These are phyloP conservation scores for Eimeria falciformis DNA, from an alignment of 169 alveolate species.

Conservation along the genomic window DNA sequence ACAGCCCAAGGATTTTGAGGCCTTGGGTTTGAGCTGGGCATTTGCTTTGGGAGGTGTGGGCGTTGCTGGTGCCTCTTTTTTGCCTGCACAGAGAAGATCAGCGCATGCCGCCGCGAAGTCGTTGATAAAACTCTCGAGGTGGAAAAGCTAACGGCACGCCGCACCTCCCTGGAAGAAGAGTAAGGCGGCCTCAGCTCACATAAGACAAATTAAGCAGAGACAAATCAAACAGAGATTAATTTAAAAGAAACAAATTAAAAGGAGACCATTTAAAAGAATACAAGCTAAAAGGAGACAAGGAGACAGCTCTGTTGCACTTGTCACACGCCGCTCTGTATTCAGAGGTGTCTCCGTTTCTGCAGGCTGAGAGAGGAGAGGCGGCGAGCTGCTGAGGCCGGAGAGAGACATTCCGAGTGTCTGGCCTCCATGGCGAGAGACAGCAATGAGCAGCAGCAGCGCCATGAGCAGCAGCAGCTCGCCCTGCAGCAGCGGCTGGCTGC, in stretches of 20 bases:
- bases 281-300: too few species aligned
- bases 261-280: too few species aligned
- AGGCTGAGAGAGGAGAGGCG: neutral
- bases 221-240: too few species aligned
- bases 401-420: neutral
- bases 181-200: neutral
- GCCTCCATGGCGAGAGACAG: neutral
- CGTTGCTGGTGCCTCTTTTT: neutral
- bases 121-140: neutral
- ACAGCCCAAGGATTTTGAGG: too few species aligned
- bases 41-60: too few species aligned
- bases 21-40: too few species aligned
- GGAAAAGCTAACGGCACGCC: neutral
- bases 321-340: too few species aligned
- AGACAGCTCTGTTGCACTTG: too few species aligned
- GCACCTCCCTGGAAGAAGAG: neutral
- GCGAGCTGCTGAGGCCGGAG: neutral
- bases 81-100: neutral
- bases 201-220: too few species aligned
- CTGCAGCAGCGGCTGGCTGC: slow-evolving; percentile 5
- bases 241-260: too few species aligned
- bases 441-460: neutral
- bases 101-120: neutral
- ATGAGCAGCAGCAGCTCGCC: neutral
- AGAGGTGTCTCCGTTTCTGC: too few species aligned